Conservation (phyloP, 768 basidiomycete genomes). For the Tulasnella sp. region DNA sequence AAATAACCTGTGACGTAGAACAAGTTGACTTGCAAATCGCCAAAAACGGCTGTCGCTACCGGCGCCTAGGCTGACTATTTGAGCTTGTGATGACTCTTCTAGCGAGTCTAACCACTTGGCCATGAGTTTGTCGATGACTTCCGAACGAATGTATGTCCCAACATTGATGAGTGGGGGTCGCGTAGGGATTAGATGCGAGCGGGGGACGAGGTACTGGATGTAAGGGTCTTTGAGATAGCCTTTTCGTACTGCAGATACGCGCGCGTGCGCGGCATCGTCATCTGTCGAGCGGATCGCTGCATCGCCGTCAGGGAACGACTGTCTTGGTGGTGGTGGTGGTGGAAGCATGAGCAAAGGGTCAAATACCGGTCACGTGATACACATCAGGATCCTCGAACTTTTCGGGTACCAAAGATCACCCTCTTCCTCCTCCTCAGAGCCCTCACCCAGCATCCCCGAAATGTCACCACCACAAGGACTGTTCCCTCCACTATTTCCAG, state of each 20-base stretch:
- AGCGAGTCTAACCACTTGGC: conserved; percentile 56
- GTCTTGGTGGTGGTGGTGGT: background rate
- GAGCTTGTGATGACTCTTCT: conserved; percentile 43
- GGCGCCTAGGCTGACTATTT: conserved; percentile 91
- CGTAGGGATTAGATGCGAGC: conserved; percentile 53
- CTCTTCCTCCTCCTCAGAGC: no score
- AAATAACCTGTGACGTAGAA: background rate
- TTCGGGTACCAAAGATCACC: background rate
- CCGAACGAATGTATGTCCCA: conserved; percentile 83
- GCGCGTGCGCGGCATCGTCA: conserved; percentile 75
- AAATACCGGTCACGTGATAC: background rate
- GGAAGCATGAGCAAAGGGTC: background rate
- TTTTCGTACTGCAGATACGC: conserved; percentile 76
- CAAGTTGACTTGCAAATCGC: conserved; percentile 62
- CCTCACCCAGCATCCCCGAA: background rate
- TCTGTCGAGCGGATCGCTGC: conserved; percentile 60
- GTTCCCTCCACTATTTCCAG: conserved; percentile 68
- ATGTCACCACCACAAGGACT: conserved; percentile 31
- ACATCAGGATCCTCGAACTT: background rate
- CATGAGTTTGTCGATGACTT: conserved; percentile 74
- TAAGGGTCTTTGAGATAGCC: conserved; percentile 79
- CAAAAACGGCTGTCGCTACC: conserved; percentile 97
- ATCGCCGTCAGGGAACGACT: conserved; percentile 26
- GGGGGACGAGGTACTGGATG: conserved; percentile 60
- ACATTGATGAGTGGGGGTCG: conserved; percentile 91